These are phyloP conservation scores for Durusdinium trenchii DNA, from an alignment of 73 alveolate genomes.

Conservation along the genomic window DNA sequence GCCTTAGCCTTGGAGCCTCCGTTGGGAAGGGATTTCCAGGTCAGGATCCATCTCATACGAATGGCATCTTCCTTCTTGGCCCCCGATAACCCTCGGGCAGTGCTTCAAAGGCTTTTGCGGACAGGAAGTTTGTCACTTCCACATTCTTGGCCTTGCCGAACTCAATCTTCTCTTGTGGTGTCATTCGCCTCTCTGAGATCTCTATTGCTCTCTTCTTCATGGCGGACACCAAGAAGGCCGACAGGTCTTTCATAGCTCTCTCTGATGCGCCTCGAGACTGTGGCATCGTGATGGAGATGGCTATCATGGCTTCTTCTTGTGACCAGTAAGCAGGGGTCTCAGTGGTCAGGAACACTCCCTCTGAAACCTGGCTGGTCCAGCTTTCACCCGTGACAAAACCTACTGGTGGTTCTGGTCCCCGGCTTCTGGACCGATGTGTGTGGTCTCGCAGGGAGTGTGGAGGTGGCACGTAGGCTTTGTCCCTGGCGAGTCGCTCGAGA, in stretches of 20 bases:
- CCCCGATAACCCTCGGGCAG: not conserved
- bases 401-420: too few species aligned
- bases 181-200: not conserved
- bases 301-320: not conserved
- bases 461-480: too few species aligned
- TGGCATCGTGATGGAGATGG: not conserved
- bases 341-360: too few species aligned
- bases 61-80: not conserved
- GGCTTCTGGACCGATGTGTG: too few species aligned
- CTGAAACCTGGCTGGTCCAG: not conserved
- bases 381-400: not conserved
- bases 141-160: not conserved
- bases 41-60: slow-evolving; percentile 46
- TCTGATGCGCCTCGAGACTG: not conserved
- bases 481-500: too few species aligned
- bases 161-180: not conserved
- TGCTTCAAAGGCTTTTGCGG: not conserved
- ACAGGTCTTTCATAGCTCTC: not conserved
- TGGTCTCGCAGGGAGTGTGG: too few species aligned
- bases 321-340: not conserved
- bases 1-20: not conserved
- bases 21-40: not conserved
- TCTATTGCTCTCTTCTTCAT: not conserved
- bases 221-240: not conserved
- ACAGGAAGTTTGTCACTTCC: slow-evolving; percentile 33